Conservation (phyloP, 768 basidiomycete genomes). For the Mycena rosella region DNA sequence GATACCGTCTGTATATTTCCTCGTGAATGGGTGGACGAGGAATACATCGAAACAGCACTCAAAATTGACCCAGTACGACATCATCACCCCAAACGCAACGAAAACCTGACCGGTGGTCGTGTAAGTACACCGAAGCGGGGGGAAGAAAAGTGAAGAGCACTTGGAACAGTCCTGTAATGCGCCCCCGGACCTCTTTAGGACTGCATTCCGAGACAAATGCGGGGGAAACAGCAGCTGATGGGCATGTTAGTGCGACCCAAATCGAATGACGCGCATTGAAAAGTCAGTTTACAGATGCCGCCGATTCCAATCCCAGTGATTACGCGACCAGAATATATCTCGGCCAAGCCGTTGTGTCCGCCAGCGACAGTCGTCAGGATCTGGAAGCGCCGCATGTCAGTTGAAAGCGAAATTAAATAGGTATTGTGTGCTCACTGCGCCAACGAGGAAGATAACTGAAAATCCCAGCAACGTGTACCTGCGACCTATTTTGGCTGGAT, state of each 20-base stretch:
- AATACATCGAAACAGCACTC: constrained; percentile 43
- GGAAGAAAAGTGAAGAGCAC: constrained; percentile 45
- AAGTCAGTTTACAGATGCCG: constrained; percentile 64
- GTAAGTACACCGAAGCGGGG: not conserved
- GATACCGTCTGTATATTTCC: constrained; percentile 64
- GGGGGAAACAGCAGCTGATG: constrained; percentile 74
- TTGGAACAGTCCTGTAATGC: constrained; percentile 89
- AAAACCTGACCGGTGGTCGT: constrained; percentile 33
- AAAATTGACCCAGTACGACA: constrained; percentile 88
- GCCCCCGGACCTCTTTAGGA: constrained; percentile 88
- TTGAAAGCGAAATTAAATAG: not conserved
- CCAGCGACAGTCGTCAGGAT: constrained; percentile 78
- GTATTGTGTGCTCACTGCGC: constrained; percentile 67
- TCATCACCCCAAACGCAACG: constrained; percentile 85
- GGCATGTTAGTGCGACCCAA: not conserved
- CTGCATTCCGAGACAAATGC: constrained; percentile 90
- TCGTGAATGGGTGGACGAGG: not conserved
- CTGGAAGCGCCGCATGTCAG: constrained; percentile 48
- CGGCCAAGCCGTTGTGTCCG: constrained; percentile 64
- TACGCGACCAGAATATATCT: constrained; percentile 87
- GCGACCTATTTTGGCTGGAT: constrained; percentile 74
- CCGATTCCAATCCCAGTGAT: constrained; percentile 87
- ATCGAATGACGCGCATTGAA: not conserved
- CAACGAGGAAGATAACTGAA: constrained; percentile 73
- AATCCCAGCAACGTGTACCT: constrained; percentile 72